Conservation (phyloP, 164 flowering plant species). For the Nymphaea colorata region DNA sequence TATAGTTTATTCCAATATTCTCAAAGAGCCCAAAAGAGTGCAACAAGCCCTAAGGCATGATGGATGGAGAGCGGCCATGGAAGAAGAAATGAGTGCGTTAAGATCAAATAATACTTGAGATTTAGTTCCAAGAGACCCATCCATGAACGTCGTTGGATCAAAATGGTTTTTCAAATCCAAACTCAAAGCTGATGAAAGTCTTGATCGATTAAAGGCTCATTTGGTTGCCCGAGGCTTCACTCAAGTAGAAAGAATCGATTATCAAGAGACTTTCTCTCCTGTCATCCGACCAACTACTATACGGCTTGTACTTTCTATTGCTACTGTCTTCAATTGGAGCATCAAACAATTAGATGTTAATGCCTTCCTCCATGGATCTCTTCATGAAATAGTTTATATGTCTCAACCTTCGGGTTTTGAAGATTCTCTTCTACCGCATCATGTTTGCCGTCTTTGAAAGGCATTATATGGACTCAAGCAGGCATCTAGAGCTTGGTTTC, state of each 20-base stretch:
- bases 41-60: background rate
- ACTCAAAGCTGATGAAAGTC: background rate
- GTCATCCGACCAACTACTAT: background rate
- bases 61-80: background rate
- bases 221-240: background rate
- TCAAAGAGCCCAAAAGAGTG: background rate
- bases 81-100: background rate
- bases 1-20: background rate
- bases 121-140: background rate
- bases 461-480: conserved; percentile 3
- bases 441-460: background rate
- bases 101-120: background rate
- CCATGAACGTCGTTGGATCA: conserved; percentile 1
- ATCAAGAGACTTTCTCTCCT: background rate
- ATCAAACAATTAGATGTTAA: background rate
- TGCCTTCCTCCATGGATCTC: background rate
- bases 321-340: background rate
- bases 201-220: background rate
- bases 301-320: background rate
- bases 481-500: conserved; percentile 2
- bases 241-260: background rate
- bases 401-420: background rate
- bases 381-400: background rate
- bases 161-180: conserved; percentile 2
- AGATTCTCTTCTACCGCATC: background rate